Evolutionary conservation across 345 rosid species (phyloP).

Genomic region (Ricinus communis): DNA sequence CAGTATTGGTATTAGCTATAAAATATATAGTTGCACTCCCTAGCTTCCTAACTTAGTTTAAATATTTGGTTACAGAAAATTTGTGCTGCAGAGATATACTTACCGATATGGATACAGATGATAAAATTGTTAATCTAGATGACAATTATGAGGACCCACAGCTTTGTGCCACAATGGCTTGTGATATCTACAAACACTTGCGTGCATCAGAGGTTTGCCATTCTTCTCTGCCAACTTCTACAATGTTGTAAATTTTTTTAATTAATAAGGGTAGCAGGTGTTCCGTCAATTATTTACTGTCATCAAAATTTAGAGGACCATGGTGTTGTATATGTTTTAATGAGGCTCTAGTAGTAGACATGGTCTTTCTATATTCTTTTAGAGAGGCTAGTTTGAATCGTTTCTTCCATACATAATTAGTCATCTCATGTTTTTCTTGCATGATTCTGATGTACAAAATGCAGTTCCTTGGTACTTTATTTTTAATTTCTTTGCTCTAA

Average conservation of each 20-base stretch:
- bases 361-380: neutral
- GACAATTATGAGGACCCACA: slow-evolving; percentile 62
- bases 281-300: neutral
- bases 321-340: neutral
- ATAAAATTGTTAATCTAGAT: slow-evolving; percentile 54
- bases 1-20: neutral
- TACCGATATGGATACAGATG: slow-evolving; percentile 48
- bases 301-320: neutral
- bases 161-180: slow-evolving; percentile 69
- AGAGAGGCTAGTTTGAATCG: neutral
- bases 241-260: neutral
- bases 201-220: slow-evolving; percentile 74
- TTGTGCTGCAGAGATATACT: slow-evolving; percentile 57
- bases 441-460: neutral
- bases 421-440: neutral
- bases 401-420: neutral
- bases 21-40: neutral
- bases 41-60: slow-evolving; percentile 1
- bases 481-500: neutral
- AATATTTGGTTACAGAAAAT: slow-evolving; percentile 42
- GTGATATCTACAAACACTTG: slow-evolving; percentile 53
- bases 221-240: neutral
- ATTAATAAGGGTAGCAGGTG: neutral
- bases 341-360: neutral
- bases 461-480: neutral